phyloP scores from a whole-genome alignment of 2,329 filamentous ascomycete genomes.

The Colletotrichum camelliae region DNA sequence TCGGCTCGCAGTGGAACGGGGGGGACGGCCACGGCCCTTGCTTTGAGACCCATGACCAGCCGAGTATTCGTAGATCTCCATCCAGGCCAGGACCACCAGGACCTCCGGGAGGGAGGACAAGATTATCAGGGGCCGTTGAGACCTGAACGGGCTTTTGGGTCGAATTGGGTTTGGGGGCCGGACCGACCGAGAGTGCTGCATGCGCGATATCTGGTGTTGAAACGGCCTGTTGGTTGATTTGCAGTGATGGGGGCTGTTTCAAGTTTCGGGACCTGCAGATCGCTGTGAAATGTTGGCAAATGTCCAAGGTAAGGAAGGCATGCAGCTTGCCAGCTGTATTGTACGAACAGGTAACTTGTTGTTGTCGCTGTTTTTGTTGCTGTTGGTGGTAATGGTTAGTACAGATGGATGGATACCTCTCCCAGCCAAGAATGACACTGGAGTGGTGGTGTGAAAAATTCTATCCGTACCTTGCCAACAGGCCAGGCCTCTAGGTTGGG shows the following conservation, averaged over 20 bases:
- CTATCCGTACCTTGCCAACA: neutral
- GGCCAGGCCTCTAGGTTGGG: neutral
- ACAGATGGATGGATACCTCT: neutral
- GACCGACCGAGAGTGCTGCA: slow-evolving; percentile 15
- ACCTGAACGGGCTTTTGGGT: neutral
- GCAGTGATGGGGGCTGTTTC: slow-evolving; percentile 9
- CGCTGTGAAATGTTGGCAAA: neutral
- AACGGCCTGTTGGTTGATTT: neutral
- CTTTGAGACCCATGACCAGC: neutral
- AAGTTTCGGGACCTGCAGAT: neutral
- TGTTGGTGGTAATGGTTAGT: neutral
- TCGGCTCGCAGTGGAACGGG: slow-evolving; percentile 5
- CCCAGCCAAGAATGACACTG: neutral
- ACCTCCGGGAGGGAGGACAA: neutral
- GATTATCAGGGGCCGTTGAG: neutral
- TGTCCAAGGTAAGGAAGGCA: neutral
- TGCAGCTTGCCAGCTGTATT: neutral
- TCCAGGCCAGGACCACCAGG: neutral
- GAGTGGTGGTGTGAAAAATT: neutral
- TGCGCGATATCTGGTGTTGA: slow-evolving; percentile 2
- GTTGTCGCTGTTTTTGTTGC: no score
- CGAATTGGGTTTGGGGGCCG: slow-evolving; percentile 13
- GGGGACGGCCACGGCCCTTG: slow-evolving; percentile 1
- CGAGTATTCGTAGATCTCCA: neutral
- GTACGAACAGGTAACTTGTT: neutral